Base-by-base conservation (phyloP, 148 eudicot species). In the Rheum nobile region DNA sequence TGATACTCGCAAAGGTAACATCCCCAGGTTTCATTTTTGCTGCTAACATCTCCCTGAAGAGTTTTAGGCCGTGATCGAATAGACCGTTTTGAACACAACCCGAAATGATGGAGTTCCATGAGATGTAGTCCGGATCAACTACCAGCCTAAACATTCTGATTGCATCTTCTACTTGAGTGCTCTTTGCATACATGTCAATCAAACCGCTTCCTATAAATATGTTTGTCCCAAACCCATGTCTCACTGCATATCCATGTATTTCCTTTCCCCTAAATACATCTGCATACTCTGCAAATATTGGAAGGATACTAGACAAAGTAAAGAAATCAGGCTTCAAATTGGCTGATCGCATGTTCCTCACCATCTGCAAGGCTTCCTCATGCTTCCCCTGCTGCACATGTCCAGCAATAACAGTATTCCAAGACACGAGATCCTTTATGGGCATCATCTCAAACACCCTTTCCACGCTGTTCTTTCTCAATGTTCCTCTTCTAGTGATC, bases 11-110 rank as follows among this genome's bases (percentile, higher is more conserved):
- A 21, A 71, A 38, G 72, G 72, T 71, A 24, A 71, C 72, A 38
- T 71, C 72, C 28, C 71, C 82, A 28, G 94, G 98, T 77, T 80
- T 80, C 79, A 91, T 71, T 57, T 82, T 81, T 67, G 85, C 82
- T 39, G 14, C 65, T 48, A 90, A 52, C 98, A 93, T 93, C 71
- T 85, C 74, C 75, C 94, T 81, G 71, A 93, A 93, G 65, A 87
- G 83, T 70, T 77, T 86, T 22, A 93, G 71, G 32, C 92, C 96
- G 71, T 87, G 86, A 75, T 89, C 88, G 81, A 89, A 90, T 28
- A 75, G 77, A 44, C 94, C 94, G 71, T 90, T 93, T 78, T 91
- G 92, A 26, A 43, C 72, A 71, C 50, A 71, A 26, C 82, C 82
- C 0, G 50, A 63, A 47, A 84, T 84, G 84, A 84, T 79, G 1